Percentiles rank a stretch among this genome's conserved stretches.
phyloP scores from a whole-genome alignment of 768 basidiomycete genomes.

The Imleria badia region DNA sequence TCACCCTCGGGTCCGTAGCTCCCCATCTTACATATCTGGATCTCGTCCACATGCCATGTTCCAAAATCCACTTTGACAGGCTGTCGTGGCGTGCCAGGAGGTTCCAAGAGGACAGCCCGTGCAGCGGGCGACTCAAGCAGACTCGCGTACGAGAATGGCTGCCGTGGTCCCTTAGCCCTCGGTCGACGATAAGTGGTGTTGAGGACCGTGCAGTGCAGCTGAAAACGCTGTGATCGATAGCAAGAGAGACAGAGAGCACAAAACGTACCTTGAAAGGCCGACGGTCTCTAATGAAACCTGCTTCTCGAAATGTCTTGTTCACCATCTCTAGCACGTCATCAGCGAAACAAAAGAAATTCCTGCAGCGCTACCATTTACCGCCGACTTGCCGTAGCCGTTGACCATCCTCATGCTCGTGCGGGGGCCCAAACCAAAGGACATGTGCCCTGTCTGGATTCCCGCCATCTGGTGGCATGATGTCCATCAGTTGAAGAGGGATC shows the following conservation, averaged over 20 bases:
- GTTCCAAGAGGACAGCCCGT: slow-evolving; percentile 4
- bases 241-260: background rate
- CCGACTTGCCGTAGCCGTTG: slow-evolving; percentile 32
- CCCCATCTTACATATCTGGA: slow-evolving; percentile 73
- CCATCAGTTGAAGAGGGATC: slow-evolving; percentile 47
- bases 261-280: slow-evolving; percentile 50
- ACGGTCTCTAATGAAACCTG: slow-evolving; percentile 45
- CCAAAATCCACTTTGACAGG: slow-evolving; percentile 49
- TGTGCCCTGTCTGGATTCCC: slow-evolving; percentile 43
- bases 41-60: slow-evolving; percentile 48
- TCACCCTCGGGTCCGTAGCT: slow-evolving; percentile 62
- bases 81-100: slow-evolving; percentile 10
- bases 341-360: background rate
- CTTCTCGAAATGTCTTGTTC: slow-evolving; percentile 37
- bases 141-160: slow-evolving; percentile 43
- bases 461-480: slow-evolving; percentile 46
- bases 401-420: slow-evolving; percentile 32
- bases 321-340: slow-evolving; percentile 39
- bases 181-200: slow-evolving; percentile 49
- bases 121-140: slow-evolving; percentile 32
- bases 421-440: slow-evolving; percentile 57
- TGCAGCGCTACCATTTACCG: slow-evolving; percentile 28
- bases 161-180: slow-evolving; percentile 22
- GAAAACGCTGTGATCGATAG: background rate
- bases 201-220: slow-evolving; percentile 52